These are phyloP conservation scores for Xylaria longipes DNA, from an alignment of 495 filamentous ascomycete genomes.

Conservation along the genomic window DNA sequence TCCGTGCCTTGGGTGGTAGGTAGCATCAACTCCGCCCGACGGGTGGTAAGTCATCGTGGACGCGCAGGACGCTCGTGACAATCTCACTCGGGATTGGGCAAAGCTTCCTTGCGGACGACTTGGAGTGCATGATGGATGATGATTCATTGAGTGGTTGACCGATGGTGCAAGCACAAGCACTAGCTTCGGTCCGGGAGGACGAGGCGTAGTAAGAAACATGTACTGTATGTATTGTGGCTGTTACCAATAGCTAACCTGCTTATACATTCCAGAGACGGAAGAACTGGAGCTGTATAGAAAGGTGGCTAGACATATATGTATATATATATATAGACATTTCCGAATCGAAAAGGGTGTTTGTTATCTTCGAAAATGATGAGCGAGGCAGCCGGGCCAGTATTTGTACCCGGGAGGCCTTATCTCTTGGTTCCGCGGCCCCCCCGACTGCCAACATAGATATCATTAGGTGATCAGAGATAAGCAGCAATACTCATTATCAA, in stretches of 20 bases:
- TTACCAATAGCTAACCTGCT: not conserved
- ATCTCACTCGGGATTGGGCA: slow-evolving; percentile 13
- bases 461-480: slow-evolving; percentile 28
- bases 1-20: not conserved
- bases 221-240: not conserved
- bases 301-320: not conserved
- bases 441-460: slow-evolving; percentile 15
- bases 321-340: not conserved
- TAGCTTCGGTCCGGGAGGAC: not conserved
- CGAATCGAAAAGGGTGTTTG: not conserved
- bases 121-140: slow-evolving; percentile 4
- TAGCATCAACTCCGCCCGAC: not conserved
- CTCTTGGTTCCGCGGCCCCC: slow-evolving; percentile 23
- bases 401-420: slow-evolving; percentile 29
- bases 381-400: slow-evolving; percentile 17
- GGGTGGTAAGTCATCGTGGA: not conserved
- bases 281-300: not conserved
- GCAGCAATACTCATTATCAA: slow-evolving; percentile 30
- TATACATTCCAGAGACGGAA: not conserved
- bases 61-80: slow-evolving; percentile 6
- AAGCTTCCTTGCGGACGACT: not conserved
- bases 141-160: slow-evolving; percentile 11
- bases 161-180: slow-evolving; percentile 5
- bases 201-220: slow-evolving; percentile 2
- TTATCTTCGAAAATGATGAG: not conserved